phyloP scores from a whole-genome alignment of 2,329 filamentous ascomycete species.

The Xylaria sp. region DNA sequence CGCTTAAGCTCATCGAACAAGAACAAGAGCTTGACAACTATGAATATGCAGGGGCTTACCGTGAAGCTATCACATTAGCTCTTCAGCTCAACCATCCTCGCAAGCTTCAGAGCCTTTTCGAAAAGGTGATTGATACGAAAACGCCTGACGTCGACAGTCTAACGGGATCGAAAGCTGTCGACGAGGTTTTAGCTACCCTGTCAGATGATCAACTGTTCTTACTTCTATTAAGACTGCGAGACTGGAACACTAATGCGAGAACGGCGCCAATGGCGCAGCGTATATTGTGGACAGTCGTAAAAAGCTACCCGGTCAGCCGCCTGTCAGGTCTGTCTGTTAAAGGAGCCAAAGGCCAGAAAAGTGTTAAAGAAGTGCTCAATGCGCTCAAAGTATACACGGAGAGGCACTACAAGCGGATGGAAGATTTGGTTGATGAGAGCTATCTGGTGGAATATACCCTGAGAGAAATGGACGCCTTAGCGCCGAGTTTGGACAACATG shows the following conservation, averaged over 20 bases:
- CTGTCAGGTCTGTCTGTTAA: conserved; percentile 73
- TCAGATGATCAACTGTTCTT: conserved; percentile 85
- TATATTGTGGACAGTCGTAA: conserved; percentile 79
- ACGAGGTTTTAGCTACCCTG: conserved; percentile 79
- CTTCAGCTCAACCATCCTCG: conserved; percentile 94
- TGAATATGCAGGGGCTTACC: conserved; percentile 84
- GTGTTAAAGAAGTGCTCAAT: conserved; percentile 82
- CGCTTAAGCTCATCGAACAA: conserved; percentile 83
- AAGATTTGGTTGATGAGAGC: conserved; percentile 91
- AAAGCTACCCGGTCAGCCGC: conserved; percentile 78
- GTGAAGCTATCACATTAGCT: conserved; percentile 89
- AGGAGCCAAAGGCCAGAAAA: conserved; percentile 63
- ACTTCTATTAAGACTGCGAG: conserved; percentile 79
- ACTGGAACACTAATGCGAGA: conserved; percentile 97
- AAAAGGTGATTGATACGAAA: conserved; percentile 71
- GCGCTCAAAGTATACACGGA: conserved; percentile 92
- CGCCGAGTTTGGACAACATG: conserved; percentile 49
- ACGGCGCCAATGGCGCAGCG: conserved; percentile 85
- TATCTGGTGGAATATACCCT: conserved; percentile 94
- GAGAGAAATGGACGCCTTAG: conserved; percentile 84
- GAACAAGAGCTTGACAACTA: conserved; percentile 95
- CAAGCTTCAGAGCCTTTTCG: conserved; percentile 83
- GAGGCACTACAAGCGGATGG: conserved; percentile 86
- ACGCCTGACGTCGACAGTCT: conserved; percentile 67
- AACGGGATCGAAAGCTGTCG: conserved; percentile 72